Evolutionary conservation across 371 early-diverging fungal genomes (phyloP).

Genomic region (Circinella umbellata): DNA sequence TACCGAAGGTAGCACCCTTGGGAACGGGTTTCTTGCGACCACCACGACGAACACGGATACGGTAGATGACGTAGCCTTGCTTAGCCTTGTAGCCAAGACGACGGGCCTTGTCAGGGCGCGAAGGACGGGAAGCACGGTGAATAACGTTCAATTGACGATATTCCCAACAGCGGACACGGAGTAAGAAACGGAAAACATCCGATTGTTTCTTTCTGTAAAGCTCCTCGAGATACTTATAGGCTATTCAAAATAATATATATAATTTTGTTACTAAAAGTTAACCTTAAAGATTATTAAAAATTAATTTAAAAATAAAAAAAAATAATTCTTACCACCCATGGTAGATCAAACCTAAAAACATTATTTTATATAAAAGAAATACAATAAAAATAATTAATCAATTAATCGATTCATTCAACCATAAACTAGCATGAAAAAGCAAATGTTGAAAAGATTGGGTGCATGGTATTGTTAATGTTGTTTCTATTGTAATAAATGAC

Average conservation of each 20-base stretch:
- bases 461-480: background rate
- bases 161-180: constrained; percentile 98
- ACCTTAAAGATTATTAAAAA: background rate
- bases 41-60: constrained; percentile 98
- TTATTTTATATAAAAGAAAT: background rate
- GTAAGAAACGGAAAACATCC: constrained; percentile 98
- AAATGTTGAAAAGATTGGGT: background rate
- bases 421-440: background rate
- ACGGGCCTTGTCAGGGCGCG: constrained; percentile 99
- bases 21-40: constrained; percentile 94
- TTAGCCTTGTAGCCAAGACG: constrained; percentile 99
- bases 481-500: background rate
- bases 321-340: constrained; percentile 34
- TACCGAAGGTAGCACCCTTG: constrained; percentile 99
- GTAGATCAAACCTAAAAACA: constrained; percentile 12
- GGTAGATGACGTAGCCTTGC: constrained; percentile 98
- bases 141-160: constrained; percentile 97
- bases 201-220: constrained; percentile 99
- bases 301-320: background rate
- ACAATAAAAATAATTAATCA: background rate
- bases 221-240: constrained; percentile 97
- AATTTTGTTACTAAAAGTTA: too few relatives aligned
- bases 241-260: constrained; percentile 26
- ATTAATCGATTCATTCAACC: background rate
- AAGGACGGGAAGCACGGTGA: constrained; percentile 98